These are phyloP conservation scores for Cyberlindnera nakhonratchasimensis DNA, from an alignment of 805 yeast species.

Conservation along the genomic window DNA sequence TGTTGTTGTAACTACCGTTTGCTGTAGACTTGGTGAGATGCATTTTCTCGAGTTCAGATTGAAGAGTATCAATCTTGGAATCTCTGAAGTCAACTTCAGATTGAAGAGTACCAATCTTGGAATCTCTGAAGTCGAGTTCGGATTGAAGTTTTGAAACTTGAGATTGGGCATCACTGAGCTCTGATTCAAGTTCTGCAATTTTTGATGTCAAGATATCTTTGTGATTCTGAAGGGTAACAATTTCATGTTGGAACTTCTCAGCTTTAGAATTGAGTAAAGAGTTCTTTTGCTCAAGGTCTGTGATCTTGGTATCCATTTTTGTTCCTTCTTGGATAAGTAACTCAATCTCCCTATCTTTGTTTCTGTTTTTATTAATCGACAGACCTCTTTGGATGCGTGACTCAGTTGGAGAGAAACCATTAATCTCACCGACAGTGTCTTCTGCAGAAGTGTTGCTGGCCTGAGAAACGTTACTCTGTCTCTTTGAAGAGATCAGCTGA, in stretches of 20 bases:
- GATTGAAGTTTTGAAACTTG: constrained; percentile 2
- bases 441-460: constrained; percentile 6
- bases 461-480: constrained; percentile 8
- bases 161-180: constrained; percentile 6
- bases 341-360: constrained; percentile 43
- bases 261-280: constrained; percentile 25
- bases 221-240: constrained; percentile 18
- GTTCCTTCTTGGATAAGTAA: constrained; percentile 44
- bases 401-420: constrained; percentile 6
- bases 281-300: constrained; percentile 34
- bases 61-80: constrained; percentile 1
- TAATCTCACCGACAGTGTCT: constrained; percentile 15
- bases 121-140: not conserved
- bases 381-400: constrained; percentile 23
- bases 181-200: constrained; percentile 16
- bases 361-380: constrained; percentile 26
- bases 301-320: constrained; percentile 44
- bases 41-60: not conserved
- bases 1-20: no score
- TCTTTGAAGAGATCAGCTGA: constrained; percentile 5
- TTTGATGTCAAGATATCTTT: constrained; percentile 22
- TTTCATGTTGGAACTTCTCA: constrained; percentile 26
- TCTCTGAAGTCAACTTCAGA: not conserved
- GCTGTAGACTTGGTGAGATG: not conserved
- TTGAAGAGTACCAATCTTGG: constrained; percentile 1